Evolutionary conservation across 192 early-diverging fungal species (phyloP).

Genomic region (Backusella parvicylindrica): DNA sequence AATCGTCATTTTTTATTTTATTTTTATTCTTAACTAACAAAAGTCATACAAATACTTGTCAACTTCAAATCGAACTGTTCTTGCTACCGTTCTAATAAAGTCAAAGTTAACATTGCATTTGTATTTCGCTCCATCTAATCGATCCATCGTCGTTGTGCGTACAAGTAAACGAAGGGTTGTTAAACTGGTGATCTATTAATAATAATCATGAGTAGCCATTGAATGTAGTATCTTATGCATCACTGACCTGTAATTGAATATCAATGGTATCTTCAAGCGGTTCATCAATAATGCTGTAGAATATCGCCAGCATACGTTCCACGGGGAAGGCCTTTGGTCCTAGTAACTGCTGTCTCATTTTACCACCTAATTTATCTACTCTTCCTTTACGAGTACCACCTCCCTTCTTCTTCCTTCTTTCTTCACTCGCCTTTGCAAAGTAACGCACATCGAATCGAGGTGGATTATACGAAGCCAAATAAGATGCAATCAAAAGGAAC

Average conservation of each 20-base stretch:
- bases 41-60: conserved; percentile 77
- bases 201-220: background rate
- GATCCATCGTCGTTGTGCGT: conserved; percentile 64
- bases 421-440: conserved; percentile 65
- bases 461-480: conserved; percentile 94
- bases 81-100: conserved; percentile 66
- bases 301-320: conserved; percentile 97
- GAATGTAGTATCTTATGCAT: background rate
- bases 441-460: conserved; percentile 78
- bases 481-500: conserved; percentile 86
- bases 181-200: conserved; percentile 76
- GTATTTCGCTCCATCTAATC: conserved; percentile 80
- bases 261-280: conserved; percentile 71
- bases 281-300: conserved; percentile 82
- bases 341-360: conserved; percentile 78
- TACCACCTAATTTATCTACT: conserved; percentile 42
- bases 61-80: conserved; percentile 82
- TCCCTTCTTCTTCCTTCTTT: conserved; percentile 27
- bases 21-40: background rate
- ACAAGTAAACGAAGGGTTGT: conserved; percentile 74
- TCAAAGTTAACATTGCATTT: conserved; percentile 89
- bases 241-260: conserved; percentile 57
- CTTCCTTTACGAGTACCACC: conserved; percentile 41
- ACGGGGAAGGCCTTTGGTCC: conserved; percentile 92
- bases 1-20: background rate